Evolutionary conservation across 2,329 filamentous ascomycete species (phyloP), one percentile per base, ranked within the genome.

Genomic region (Pseudohalonectria lignicola): DNA sequence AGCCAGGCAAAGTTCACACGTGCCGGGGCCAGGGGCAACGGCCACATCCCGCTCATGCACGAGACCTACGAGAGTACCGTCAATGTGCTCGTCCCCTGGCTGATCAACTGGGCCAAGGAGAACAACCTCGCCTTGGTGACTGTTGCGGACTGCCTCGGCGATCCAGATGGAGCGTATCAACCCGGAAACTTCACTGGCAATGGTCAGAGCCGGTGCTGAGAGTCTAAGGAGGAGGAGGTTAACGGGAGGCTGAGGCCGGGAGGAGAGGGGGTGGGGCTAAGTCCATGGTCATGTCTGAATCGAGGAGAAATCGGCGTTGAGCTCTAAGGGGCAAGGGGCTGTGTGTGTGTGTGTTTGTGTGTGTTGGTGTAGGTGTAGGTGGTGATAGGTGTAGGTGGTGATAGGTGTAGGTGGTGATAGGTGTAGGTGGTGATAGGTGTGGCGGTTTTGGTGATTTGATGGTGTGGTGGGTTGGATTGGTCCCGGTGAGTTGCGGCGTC

Each of bases 41-140:
- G 65, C 12, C 74, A 74, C 51, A 69, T 80, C 40, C 62, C 67
- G 18, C 69, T 79, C 46, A 73, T 71, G 59, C 70, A 74, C 49
- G 70, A 74, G 62, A 66, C 64, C 2, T 71, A 74, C 44, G 52
- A 60, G 19, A 54, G 56, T 23, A 72, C 69, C 1, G 69, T 69
- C 10, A 57, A 61, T 17, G 61, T 61, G 4, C 53, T 74, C 19
- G 69, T 67, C 4, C 61, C 60, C 10, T 71, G 64, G 58, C 49
- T 73, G 42, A 62, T 72, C 40, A 59, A 64, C 49, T 71, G 66
- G 67, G 67, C 67, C 0, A 59, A 61, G 49, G 55, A 57, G 37
- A 69, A 69, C 41, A 62, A 61, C 38, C 50, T 71, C 7, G 54
- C 61, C 55, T 54, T 71, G 20, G 67, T 70, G 2, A 70, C 66